These are phyloP conservation scores for Parasitella parasitica DNA, from an alignment of 371 early-diverging fungal genomes.

Conservation along the genomic window DNA sequence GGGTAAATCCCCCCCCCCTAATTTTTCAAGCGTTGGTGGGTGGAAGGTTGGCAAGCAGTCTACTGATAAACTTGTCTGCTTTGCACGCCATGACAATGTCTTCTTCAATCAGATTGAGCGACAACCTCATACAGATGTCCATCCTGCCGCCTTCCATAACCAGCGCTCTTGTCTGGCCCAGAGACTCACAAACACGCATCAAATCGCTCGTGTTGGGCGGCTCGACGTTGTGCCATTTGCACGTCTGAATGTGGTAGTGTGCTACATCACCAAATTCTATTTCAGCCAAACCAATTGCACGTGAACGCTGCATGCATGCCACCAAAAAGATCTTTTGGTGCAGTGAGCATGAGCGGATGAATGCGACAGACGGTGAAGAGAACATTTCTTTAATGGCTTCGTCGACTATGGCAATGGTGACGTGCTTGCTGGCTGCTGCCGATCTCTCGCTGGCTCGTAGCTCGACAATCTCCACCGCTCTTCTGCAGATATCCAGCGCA, in stretches of 20 bases:
- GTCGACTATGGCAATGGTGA: conserved; percentile 76
- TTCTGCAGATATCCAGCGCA: conserved; percentile 91
- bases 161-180: conserved; percentile 66
- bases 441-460: conserved; percentile 16
- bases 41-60: conserved; percentile 8
- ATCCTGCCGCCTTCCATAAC: conserved; percentile 70
- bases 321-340: conserved; percentile 88
- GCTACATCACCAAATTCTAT: conserved; percentile 72
- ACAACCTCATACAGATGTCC: conserved; percentile 69
- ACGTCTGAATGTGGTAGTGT: conserved; percentile 54
- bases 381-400: conserved; percentile 86
- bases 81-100: conserved; percentile 79
- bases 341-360: conserved; percentile 69
- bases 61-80: conserved; percentile 41
- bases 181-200: conserved; percentile 65
- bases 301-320: conserved; percentile 62
- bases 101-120: conserved; percentile 68
- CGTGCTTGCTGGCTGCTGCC: conserved; percentile 28
- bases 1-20: background rate
- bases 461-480: conserved; percentile 85
- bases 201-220: conserved; percentile 65
- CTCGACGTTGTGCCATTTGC: conserved; percentile 63
- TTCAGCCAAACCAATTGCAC: conserved; percentile 73
- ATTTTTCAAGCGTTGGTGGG: background rate
- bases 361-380: conserved; percentile 70